Evolutionary conservation across 495 filamentous ascomycete genomes (phyloP).

Genomic region (Alectoria sarmentosa): DNA sequence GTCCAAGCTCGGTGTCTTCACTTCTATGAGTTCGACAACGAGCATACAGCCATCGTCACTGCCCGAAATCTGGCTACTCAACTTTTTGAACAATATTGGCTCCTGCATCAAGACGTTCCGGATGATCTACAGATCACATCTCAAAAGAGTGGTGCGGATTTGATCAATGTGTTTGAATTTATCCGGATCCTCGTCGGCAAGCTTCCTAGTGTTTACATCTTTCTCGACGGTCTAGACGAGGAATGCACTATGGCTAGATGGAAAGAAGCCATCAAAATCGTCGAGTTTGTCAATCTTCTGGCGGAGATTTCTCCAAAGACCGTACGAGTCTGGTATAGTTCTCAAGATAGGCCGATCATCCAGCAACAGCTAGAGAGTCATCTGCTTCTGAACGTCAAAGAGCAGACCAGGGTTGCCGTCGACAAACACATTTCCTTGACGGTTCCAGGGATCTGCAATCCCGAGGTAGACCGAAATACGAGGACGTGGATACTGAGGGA

Average conservation of each 20-base stretch:
- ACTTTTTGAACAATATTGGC: constrained; percentile 15
- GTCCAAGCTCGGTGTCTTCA: constrained; percentile 11
- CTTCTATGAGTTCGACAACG: constrained; percentile 20
- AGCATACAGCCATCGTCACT: constrained; percentile 11
- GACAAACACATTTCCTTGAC: constrained; percentile 1
- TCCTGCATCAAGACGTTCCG: constrained; percentile 13
- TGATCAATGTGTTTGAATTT: background rate
- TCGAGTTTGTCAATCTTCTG: constrained; percentile 13
- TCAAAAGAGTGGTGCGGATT: background rate
- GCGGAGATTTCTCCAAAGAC: background rate
- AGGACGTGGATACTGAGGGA: constrained; percentile 6
- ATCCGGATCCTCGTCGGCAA: constrained; percentile 3
- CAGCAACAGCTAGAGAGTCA: background rate
- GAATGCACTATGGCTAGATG: constrained; percentile 6
- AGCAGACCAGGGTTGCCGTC: constrained; percentile 4
- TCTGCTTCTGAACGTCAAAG: constrained; percentile 7
- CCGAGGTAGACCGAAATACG: constrained; percentile 6
- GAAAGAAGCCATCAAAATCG: constrained; percentile 7
- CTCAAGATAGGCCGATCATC: constrained; percentile 13
- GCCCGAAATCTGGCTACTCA: constrained; percentile 17
- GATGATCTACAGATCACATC: constrained; percentile 13
- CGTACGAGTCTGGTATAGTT: constrained; percentile 20
- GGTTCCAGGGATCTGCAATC: constrained; percentile 6
- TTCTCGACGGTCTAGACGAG: constrained; percentile 22
- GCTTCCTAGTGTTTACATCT: constrained; percentile 15